A percentile compares a stretch with the other conserved stretches of the same genome.
Evolutionary conservation across 140 eudicot species (phyloP).

Genomic region (Flaveria floridana): DNA sequence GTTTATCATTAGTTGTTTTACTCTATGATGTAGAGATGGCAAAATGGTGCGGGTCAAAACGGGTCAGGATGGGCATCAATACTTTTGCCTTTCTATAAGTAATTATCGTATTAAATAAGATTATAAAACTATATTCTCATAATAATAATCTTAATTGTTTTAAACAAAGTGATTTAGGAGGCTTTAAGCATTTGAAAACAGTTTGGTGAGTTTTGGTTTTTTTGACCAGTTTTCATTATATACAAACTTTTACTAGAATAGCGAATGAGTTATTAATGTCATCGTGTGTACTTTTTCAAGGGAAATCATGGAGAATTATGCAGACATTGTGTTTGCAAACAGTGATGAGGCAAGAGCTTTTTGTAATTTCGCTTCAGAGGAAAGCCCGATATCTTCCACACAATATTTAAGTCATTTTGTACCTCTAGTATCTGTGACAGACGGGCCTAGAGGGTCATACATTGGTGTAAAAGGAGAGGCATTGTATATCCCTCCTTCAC

Average conservation of each 20-base stretch:
- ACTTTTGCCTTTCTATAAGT: not conserved
- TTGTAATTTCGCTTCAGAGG: constrained; percentile 67
- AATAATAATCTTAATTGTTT: not conserved
- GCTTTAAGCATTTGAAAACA: constrained; percentile 6
- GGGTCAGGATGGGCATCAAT: not conserved
- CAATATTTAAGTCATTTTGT: constrained; percentile 91
- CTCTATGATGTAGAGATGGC: not conserved
- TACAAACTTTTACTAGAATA: not conserved
- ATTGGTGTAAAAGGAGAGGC: constrained; percentile 93
- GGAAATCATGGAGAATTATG: constrained; percentile 92
- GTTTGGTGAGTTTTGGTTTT: not conserved
- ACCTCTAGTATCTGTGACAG: constrained; percentile 93
- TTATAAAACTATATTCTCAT: not conserved
- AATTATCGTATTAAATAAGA: not conserved
- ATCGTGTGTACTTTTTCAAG: constrained; percentile 35
- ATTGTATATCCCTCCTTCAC: constrained; percentile 81
- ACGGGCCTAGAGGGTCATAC: constrained; percentile 86
- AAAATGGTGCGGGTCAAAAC: constrained; percentile 10
- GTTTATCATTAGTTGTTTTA: constrained; percentile 9
- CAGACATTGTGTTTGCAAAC: constrained; percentile 89
- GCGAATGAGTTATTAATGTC: constrained; percentile 5
- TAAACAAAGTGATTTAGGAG: not conserved
- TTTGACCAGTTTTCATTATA: not conserved
- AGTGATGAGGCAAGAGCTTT: constrained; percentile 86
- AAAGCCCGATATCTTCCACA: constrained; percentile 77